Conservation (phyloP, 1,139 yeast species). For the Hyphopichia buzzinii region DNA sequence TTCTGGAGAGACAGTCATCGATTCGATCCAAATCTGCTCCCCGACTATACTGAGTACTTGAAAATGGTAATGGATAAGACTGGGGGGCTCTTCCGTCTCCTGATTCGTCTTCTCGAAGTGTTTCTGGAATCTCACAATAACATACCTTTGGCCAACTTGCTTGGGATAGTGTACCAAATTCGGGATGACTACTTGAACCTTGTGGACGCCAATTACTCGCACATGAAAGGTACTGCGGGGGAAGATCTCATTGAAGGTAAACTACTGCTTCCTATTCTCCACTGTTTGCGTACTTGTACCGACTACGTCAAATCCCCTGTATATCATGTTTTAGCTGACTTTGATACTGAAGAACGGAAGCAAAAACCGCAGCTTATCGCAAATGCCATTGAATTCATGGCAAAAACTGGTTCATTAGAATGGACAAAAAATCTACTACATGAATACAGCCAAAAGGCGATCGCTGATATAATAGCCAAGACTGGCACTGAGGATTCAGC, state of each 20-base stretch:
- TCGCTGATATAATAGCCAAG: background rate
- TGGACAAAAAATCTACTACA: constrained; percentile 20
- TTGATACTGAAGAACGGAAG: constrained; percentile 17
- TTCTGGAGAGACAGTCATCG: constrained; percentile 71
- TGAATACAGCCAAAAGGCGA: constrained; percentile 18
- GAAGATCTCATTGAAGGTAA: constrained; percentile 92
- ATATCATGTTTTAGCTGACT: constrained; percentile 19
- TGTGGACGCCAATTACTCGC: constrained; percentile 48
- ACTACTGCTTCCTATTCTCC: constrained; percentile 79
- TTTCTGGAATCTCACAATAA: constrained; percentile 13
- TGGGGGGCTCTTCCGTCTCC: constrained; percentile 80
- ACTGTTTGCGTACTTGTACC: constrained; percentile 32
- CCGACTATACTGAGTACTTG: constrained; percentile 65
- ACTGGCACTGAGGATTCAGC: constrained; percentile 5
- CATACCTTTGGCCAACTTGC: constrained; percentile 66
- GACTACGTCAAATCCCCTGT: constrained; percentile 20
- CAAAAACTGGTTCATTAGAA: constrained; percentile 18
- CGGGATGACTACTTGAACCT: constrained; percentile 78
- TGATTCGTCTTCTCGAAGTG: constrained; percentile 59
- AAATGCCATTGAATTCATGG: constrained; percentile 22
- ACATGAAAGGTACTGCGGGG: constrained; percentile 70
- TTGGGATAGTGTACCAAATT: constrained; percentile 81
- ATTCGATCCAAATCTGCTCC: constrained; percentile 36
- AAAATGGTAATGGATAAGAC: constrained; percentile 87
- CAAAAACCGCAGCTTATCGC: constrained; percentile 14